Conservation (phyloP, 169 alveolate species). For the Plasmodium coatneyi region DNA sequence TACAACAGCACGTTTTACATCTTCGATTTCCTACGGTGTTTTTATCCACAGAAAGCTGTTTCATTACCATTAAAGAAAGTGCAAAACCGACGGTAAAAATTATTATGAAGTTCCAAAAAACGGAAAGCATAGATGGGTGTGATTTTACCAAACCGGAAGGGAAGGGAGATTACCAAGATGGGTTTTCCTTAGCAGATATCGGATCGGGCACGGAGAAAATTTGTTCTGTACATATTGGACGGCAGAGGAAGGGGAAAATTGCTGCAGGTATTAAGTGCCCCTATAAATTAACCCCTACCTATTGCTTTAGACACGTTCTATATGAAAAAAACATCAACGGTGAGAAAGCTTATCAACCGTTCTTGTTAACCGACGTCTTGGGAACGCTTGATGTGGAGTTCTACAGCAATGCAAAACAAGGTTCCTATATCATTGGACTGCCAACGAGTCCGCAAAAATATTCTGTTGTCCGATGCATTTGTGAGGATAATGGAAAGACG, state of each 20-base stretch:
- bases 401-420: slow-evolving; percentile 5
- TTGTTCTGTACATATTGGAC: slow-evolving; percentile 27
- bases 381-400: slow-evolving; percentile 25
- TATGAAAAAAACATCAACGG: slow-evolving; percentile 17
- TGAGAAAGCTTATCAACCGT: slow-evolving; percentile 9
- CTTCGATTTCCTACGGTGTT: slow-evolving; percentile 28
- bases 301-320: slow-evolving; percentile 47
- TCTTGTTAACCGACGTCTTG: slow-evolving; percentile 18
- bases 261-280: slow-evolving; percentile 56
- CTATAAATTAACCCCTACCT: slow-evolving; percentile 38
- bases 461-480: slow-evolving; percentile 19
- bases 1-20: neutral
- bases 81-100: neutral
- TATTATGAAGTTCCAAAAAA: slow-evolving; percentile 1
- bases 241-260: too few species aligned
- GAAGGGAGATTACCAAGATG: slow-evolving; percentile 29
- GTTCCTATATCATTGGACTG: slow-evolving; percentile 8
- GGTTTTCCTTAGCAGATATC: neutral
- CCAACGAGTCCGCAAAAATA: slow-evolving; percentile 7
- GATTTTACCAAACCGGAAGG: slow-evolving; percentile 59
- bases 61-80: neutral
- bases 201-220: slow-evolving; percentile 9
- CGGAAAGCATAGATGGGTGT: slow-evolving; percentile 50
- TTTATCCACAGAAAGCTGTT: neutral
- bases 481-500: slow-evolving; percentile 28